Evolutionary conservation across 176 grass and related monocot genomes (phyloP).

Genomic region (Ananas comosus): DNA sequence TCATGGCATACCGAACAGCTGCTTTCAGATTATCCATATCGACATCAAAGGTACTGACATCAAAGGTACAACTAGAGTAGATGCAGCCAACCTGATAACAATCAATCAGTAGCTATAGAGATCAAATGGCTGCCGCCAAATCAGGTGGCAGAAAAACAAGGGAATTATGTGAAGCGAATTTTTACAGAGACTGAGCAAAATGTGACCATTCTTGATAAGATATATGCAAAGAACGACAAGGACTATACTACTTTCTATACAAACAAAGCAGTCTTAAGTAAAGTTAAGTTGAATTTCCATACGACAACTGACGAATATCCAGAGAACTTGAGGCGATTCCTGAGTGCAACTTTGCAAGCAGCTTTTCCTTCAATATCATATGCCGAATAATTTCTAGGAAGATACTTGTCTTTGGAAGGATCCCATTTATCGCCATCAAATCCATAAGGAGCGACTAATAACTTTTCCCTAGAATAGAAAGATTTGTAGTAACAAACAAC

Average conservation of each 20-base stretch:
- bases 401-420: constrained; percentile 39
- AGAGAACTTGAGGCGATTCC: constrained; percentile 15
- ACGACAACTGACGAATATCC: constrained; percentile 26
- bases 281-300: constrained; percentile 8
- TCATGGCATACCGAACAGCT: constrained; percentile 21
- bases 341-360: constrained; percentile 40
- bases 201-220: background rate
- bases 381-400: constrained; percentile 38
- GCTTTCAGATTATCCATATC: constrained; percentile 27
- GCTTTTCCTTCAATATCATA: constrained; percentile 41
- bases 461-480: constrained; percentile 35
- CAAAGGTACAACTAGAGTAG: constrained; percentile 17
- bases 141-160: background rate
- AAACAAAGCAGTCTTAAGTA: background rate
- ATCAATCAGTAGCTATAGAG: background rate
- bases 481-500: background rate
- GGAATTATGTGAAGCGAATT: background rate
- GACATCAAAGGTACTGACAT: constrained; percentile 16
- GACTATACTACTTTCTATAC: background rate
- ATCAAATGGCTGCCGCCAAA: background rate
- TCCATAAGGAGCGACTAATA: constrained; percentile 36
- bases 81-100: constrained; percentile 40
- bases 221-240: no score
- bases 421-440: constrained; percentile 39
- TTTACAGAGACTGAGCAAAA: background rate